A percentile compares a stretch with the other conserved stretches of the same genome.
Evolutionary conservation across 176 grass and related monocot genomes (phyloP).

Genomic region (Saccharum spontaneum): DNA sequence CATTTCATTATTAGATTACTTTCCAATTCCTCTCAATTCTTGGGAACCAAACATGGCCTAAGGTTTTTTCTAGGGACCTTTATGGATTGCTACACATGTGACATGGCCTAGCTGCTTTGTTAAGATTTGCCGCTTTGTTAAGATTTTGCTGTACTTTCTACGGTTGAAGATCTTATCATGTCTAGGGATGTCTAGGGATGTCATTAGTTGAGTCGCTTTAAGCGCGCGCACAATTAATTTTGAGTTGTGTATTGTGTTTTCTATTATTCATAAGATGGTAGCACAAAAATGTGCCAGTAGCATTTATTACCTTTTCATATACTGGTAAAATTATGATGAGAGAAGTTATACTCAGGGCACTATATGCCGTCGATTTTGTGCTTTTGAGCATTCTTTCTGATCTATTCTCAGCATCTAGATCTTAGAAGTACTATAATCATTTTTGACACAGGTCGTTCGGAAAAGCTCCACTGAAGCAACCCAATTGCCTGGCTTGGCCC

Average conservation of each 20-base stretch:
- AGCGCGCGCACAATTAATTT: neutral
- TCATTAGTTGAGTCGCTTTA: neutral
- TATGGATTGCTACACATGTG: neutral
- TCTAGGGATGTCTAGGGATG: slow-evolving; percentile 2
- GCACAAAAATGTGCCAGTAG: neutral
- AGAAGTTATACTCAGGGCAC: neutral
- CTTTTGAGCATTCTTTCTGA: neutral
- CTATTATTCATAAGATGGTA: neutral
- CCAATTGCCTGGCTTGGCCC: slow-evolving; percentile 47
- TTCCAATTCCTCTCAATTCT: neutral
- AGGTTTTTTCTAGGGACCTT: slow-evolving; percentile 1
- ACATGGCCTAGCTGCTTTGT: neutral
- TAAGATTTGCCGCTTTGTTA: slow-evolving; percentile 8
- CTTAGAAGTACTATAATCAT: slow-evolving; percentile 17
- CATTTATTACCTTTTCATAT: slow-evolving; percentile 15
- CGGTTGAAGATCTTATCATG: neutral
- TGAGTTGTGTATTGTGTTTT: neutral
- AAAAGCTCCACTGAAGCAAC: slow-evolving; percentile 63
- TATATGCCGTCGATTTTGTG: slow-evolving; percentile 4
- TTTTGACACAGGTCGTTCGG: slow-evolving; percentile 62
- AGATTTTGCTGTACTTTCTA: slow-evolving; percentile 1
- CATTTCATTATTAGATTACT: neutral
- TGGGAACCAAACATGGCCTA: neutral
- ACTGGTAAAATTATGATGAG: slow-evolving; percentile 8
- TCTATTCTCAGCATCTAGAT: neutral